A percentile compares a stretch with the other conserved stretches of the same genome.
Evolutionary conservation across 352 stramenopile genomes (phyloP).

Genomic region (Phytopythium mirpurense): DNA sequence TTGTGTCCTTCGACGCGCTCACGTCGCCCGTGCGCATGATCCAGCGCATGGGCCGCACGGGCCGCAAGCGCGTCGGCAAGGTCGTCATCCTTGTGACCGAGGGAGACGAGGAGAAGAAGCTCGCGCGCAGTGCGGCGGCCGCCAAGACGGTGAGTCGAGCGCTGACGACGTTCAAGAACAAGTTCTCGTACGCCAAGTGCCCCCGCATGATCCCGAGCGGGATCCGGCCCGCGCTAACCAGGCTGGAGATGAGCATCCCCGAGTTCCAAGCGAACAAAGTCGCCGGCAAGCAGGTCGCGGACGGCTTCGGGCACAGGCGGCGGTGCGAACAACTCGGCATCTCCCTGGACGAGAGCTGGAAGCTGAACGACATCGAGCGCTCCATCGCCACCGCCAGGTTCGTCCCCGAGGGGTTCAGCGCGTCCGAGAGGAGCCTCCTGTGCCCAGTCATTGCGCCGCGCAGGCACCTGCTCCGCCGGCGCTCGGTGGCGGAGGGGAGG

Average conservation of each 20-base stretch:
- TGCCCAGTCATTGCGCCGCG: slow-evolving; percentile 36
- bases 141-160: slow-evolving; percentile 77
- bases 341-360: slow-evolving; percentile 23
- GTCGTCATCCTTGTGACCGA: slow-evolving; percentile 88
- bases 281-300: slow-evolving; percentile 36
- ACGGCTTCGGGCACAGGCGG: background rate
- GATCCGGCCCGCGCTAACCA: slow-evolving; percentile 37
- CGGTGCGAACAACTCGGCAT: slow-evolving; percentile 4
- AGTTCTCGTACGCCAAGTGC: slow-evolving; percentile 81
- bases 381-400: slow-evolving; percentile 45
- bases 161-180: slow-evolving; percentile 87
- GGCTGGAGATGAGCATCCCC: slow-evolving; percentile 70
- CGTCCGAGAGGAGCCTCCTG: slow-evolving; percentile 27
- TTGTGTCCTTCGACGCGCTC: slow-evolving; percentile 92
- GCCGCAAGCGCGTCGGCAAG: slow-evolving; percentile 91
- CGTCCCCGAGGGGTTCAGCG: slow-evolving; percentile 29
- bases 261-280: slow-evolving; percentile 76
- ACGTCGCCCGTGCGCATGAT: slow-evolving; percentile 94
- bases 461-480: slow-evolving; percentile 30
- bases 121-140: slow-evolving; percentile 65
- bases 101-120: slow-evolving; percentile 87
- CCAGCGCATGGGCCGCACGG: slow-evolving; percentile 95
- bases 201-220: slow-evolving; percentile 65
- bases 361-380: slow-evolving; percentile 61
- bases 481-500: slow-evolving; percentile 10